A percentile compares a stretch with the other conserved stretches of the same genome.
Evolutionary conservation across 1,139 yeast genomes (phyloP).

Genomic region (Geotrichum siamense): DNA sequence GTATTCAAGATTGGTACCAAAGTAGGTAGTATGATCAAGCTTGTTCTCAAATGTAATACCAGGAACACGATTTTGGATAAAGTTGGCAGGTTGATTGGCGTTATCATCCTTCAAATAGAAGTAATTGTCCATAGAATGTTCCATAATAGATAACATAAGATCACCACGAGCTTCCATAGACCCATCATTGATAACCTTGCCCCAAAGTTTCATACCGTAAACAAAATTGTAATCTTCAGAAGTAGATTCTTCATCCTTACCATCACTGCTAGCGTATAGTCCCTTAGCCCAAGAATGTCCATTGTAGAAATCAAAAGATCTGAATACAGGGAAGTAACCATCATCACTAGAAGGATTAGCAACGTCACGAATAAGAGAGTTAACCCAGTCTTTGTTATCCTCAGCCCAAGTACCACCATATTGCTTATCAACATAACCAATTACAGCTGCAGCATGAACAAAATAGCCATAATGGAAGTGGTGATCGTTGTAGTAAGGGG

Average conservation of each 20-base stretch:
- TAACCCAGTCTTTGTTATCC: constrained; percentile 54
- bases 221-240: constrained; percentile 65
- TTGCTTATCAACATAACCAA: constrained; percentile 53
- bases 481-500: constrained; percentile 62
- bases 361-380: constrained; percentile 57
- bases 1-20: constrained; percentile 63
- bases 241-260: constrained; percentile 68
- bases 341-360: constrained; percentile 54
- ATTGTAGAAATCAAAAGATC: constrained; percentile 67
- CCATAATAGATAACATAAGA: constrained; percentile 57
- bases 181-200: constrained; percentile 51
- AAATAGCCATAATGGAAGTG: constrained; percentile 72
- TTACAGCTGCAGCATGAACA: constrained; percentile 65
- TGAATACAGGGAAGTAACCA: constrained; percentile 56
- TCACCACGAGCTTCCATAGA: constrained; percentile 64
- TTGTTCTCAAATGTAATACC: constrained; percentile 76
- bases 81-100: constrained; percentile 44
- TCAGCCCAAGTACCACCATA: constrained; percentile 59
- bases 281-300: constrained; percentile 85
- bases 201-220: constrained; percentile 73
- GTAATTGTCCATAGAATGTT: constrained; percentile 54
- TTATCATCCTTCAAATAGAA: constrained; percentile 51
- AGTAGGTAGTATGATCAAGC: constrained; percentile 80
- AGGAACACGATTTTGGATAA: constrained; percentile 54
- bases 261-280: constrained; percentile 58